A percentile compares a stretch with the other conserved stretches of the same genome.
Conservation (phyloP, 2,329 filamentous ascomycete genomes). For the Exophiala dermatitidis region DNA sequence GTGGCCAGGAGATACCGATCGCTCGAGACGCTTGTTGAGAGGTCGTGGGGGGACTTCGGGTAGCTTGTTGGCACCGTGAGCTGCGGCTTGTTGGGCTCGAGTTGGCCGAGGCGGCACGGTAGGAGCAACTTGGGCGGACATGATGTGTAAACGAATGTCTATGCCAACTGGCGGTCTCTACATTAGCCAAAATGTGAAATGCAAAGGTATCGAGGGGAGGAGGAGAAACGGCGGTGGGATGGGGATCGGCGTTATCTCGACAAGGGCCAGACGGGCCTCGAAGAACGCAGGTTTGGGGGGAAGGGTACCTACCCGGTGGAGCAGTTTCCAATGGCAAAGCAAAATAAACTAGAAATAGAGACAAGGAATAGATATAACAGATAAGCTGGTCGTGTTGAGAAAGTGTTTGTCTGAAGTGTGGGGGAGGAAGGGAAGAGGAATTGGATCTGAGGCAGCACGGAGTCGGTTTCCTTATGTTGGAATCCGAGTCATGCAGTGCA, state of each 20-base stretch:
- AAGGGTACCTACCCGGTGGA: constrained; percentile 14
- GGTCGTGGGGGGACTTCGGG: constrained; percentile 78
- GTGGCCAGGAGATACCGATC: constrained; percentile 68
- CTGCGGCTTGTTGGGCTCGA: constrained; percentile 44
- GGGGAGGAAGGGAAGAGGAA: constrained; percentile 2
- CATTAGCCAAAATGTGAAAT: constrained; percentile 4
- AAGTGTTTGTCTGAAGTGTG: constrained; percentile 1
- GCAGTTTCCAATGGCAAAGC: constrained; percentile 10
- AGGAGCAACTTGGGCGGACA: constrained; percentile 45
- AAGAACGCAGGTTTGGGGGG: constrained; percentile 4
- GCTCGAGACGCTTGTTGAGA: constrained; percentile 55
- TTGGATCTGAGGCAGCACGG: neutral
- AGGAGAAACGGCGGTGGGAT: constrained; percentile 1
- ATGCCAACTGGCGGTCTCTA: constrained; percentile 11
- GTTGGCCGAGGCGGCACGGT: constrained; percentile 57
- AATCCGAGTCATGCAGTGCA: neutral
- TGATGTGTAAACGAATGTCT: constrained; percentile 29
- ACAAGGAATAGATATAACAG: constrained; percentile 3
- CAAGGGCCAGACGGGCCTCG: neutral
- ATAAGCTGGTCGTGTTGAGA: neutral
- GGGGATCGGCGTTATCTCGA: constrained; percentile 3
- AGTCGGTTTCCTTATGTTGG: neutral
- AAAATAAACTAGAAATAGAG: neutral
- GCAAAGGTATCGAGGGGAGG: constrained; percentile 2
- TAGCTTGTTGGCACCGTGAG: constrained; percentile 42